Conservation (phyloP, 768 basidiomycete genomes). For the Mycena polygramma region DNA sequence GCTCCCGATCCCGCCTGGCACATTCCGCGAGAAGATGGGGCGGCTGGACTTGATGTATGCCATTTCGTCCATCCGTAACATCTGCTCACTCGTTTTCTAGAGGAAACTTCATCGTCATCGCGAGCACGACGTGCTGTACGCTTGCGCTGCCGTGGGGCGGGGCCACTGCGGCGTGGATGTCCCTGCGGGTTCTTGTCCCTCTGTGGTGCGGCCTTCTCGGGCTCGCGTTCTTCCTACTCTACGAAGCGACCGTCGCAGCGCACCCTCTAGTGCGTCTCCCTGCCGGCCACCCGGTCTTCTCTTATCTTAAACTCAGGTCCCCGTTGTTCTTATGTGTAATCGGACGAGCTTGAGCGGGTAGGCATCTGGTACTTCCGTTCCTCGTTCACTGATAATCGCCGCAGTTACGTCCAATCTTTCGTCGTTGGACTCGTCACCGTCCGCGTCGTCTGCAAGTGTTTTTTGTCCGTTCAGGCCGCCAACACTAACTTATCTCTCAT, state of each 20-base stretch:
- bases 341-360: constrained; percentile 43
- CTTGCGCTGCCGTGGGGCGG: constrained; percentile 60
- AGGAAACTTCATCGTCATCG: constrained; percentile 51
- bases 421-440: constrained; percentile 40
- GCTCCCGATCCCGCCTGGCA: constrained; percentile 51
- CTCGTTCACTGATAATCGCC: background rate
- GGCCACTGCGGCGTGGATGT: constrained; percentile 55
- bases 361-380: background rate
- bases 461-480: background rate
- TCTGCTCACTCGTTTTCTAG: constrained; percentile 37
- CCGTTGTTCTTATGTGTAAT: constrained; percentile 47
- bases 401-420: constrained; percentile 49
- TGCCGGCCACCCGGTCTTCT: background rate
- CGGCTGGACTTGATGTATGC: constrained; percentile 55
- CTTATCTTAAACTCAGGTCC: constrained; percentile 43
- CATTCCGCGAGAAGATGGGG: constrained; percentile 46
- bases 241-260: constrained; percentile 50
- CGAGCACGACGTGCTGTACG: constrained; percentile 43
- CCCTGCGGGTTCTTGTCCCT: constrained; percentile 55
- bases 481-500: too few relatives aligned
- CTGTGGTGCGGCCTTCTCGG: constrained; percentile 56
- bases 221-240: constrained; percentile 50
- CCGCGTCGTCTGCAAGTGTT: constrained; percentile 40
- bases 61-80: background rate
- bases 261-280: constrained; percentile 49